Evolutionary conservation across 2,329 filamentous ascomycete genomes (phyloP), one percentile per base, ranked within the genome.

Genomic region (Neonectria magnoliae): DNA sequence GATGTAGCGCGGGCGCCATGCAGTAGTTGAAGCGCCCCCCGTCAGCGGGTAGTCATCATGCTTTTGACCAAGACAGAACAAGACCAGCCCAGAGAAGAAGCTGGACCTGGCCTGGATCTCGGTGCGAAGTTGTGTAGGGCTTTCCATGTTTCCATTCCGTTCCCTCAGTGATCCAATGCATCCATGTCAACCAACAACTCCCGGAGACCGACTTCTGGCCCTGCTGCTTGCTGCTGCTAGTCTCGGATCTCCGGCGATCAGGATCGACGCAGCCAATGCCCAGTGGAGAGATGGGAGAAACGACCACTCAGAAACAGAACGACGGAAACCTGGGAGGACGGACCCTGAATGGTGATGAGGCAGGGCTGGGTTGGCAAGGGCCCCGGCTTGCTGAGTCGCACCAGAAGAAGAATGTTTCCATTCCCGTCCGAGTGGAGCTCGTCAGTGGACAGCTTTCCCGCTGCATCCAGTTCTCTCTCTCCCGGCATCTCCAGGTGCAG

Each of bases 221-320:
- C 36, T 44, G 36, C 42, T 38, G 57, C 18, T 36, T 44, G 36
- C 42, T 38, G 57, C 18, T 36, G 51, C 29, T 55, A 38, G 29
- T 53, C 20, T 50, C 25, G 31, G 41, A 68, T 71, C 61, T 55
- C 65, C 60, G 71, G 68, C 69, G 71, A 73, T 73, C 71, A 73
- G 63, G 71, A 73, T 73, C 71, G 71, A 70, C 71, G 56, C 44
- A 64, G 60, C 41, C 41, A 48, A 27, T n/a, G 31, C 47, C 16
- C 47, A 31, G 25, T 41, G 52, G 63, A 57, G 70, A 70, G 55
- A 51, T 63, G 62, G 27, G 62, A 55, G 62, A 51, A 63, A 69
- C 64, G 67, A 71, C 72, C 70, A 73, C 68, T 61, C 53, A 45
- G 38, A 41, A 55, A 31, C 25, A 13, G 33, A 44, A 25, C 22